Evolutionary conservation across 1,284 basidiomycete species (phyloP).

Genomic region (Malassezia nana): DNA sequence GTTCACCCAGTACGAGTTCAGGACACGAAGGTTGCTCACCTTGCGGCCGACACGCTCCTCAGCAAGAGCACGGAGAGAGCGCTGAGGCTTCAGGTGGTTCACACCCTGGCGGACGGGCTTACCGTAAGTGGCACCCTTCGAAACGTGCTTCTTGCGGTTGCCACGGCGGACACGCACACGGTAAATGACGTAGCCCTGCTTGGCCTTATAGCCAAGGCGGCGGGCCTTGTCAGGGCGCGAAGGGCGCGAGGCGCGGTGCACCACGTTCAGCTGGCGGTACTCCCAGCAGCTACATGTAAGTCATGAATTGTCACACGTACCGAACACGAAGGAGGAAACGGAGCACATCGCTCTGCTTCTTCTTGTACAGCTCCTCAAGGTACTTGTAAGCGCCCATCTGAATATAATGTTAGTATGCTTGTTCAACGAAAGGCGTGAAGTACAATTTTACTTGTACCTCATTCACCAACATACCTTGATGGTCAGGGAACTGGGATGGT

Average conservation of each 20-base stretch:
- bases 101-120: constrained; percentile 99
- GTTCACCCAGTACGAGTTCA: constrained; percentile 97
- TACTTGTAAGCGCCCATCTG: constrained; percentile 74
- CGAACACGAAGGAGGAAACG: constrained; percentile 96
- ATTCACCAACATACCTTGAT: constrained; percentile 11
- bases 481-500: constrained; percentile 14
- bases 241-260: constrained; percentile 92
- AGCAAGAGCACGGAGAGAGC: constrained; percentile 80
- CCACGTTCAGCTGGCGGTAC: constrained; percentile 75
- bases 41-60: constrained; percentile 96
- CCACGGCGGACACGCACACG: constrained; percentile 93
- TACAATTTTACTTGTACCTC: background rate
- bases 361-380: constrained; percentile 68
- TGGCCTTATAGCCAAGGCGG: constrained; percentile 96
- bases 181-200: constrained; percentile 98
- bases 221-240: constrained; percentile 99
- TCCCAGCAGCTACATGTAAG: constrained; percentile 76
- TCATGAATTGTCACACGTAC: constrained; percentile 52
- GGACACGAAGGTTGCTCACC: constrained; percentile 86
- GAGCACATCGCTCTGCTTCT: constrained; percentile 89
- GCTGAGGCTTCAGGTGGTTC: constrained; percentile 97
- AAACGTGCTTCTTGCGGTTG: constrained; percentile 97
- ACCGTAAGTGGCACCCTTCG: constrained; percentile 93
- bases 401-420: constrained; percentile 6
- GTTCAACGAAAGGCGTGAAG: background rate